Evolutionary conservation across 345 rosid genomes (phyloP).

Genomic region (Arabidopsis arenosa): DNA sequence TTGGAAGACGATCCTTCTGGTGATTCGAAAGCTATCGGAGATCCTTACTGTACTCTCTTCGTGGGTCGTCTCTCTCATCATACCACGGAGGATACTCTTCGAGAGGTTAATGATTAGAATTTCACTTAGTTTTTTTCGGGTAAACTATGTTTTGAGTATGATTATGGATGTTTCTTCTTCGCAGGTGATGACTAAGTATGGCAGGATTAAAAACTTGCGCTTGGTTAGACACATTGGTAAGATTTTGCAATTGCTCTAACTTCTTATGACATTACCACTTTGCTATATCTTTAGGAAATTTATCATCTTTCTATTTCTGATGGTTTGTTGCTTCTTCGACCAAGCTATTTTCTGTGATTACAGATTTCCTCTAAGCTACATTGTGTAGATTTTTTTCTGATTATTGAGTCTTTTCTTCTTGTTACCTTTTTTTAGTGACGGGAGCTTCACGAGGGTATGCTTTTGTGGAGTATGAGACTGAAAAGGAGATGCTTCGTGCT

Average conservation of each 20-base stretch:
- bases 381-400: background rate
- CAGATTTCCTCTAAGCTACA: background rate
- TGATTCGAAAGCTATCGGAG: slow-evolving; percentile 75
- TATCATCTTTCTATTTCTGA: slow-evolving; percentile 4
- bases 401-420: background rate
- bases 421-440: slow-evolving; percentile 57
- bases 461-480: slow-evolving; percentile 85
- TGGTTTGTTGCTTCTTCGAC: background rate
- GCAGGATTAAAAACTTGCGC: slow-evolving; percentile 78
- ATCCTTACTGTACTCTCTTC: slow-evolving; percentile 80
- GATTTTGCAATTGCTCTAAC: background rate
- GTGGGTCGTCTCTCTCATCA: slow-evolving; percentile 80
- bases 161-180: slow-evolving; percentile 1
- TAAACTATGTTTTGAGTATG: background rate
- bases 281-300: background rate
- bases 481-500: slow-evolving; percentile 86
- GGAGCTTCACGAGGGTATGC: slow-evolving; percentile 92
- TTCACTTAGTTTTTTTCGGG: background rate
- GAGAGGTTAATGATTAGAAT: slow-evolving; percentile 50
- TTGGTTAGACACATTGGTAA: slow-evolving; percentile 92
- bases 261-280: background rate
- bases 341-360: background rate
- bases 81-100: slow-evolving; percentile 71
- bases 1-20: slow-evolving; percentile 78
- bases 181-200: slow-evolving; percentile 89